Evolutionary conservation across 164 flowering plant genomes (phyloP), one percentile per base, ranked within the genome.

Genomic region (Vitis amurensis): DNA sequence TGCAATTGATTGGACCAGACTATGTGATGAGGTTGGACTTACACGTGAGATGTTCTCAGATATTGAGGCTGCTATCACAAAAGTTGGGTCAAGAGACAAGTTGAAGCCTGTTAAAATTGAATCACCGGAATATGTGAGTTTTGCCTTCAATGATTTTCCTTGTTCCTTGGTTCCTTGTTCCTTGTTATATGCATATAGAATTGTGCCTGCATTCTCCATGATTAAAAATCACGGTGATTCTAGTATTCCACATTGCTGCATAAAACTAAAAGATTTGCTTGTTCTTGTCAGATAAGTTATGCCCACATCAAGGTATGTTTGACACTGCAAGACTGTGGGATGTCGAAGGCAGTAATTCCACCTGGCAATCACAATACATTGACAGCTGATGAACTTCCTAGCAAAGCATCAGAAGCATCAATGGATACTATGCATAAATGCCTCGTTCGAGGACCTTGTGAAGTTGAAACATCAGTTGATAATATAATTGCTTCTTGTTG

Each of bases 21-120:
- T 82, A 12, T 84, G 76, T 61, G 67, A 69, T 63, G 89, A 84
- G 72, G 59, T 70, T 70, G 86, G 82, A 64, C 47, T 86, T 44
- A 78, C 85, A 8, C 30, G 11, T n/a, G 79, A 78, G 61, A 73
- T 79, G 9, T 60, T 64, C 44, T 29, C 52, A 55, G 66, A 68
- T 16, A 80, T 88, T 68, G 75, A 78, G 70, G 69, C 47, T 63
- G 88, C 85, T 37, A 63, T 86, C 19, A 48, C 62, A 31, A 88
- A 84, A 78, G 82, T 80, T 77, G 88, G 91, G 19, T 78, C 86
- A 60, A 81, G 29, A 62, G 89, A 87, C 11, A 86, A 76, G 73
- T 67, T 88, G 76, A 88, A 83, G 76, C 87, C 89, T 12, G 84
- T 88, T 3, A 88, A 88, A 76, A 66, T 74, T 53, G 88, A 82